Evolutionary conservation across 2,329 filamentous ascomycete species (phyloP), one percentile per base, ranked within the genome.

Genomic region (Aspergillus awamori): DNA sequence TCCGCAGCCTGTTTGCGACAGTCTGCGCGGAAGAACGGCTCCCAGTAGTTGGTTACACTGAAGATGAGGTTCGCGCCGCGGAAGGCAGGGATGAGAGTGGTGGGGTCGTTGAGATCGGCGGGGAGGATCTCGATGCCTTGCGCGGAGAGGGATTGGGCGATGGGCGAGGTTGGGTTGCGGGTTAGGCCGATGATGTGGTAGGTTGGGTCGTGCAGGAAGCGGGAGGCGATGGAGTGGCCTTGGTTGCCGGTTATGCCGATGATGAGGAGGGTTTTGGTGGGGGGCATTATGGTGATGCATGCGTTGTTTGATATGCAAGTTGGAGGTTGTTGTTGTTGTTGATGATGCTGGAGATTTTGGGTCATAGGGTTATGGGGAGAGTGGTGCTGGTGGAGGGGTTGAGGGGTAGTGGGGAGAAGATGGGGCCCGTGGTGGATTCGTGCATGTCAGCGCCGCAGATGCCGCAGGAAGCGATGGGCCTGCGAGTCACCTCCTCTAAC

Each of bases 11-110:
- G 73, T 22, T 72, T 67, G 11, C 79, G 77, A 61, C 75, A 78
- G 62, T 81, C 79, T 0, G 78, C 75, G 2, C 78, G 74, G 67
- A 80, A 79, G 67, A 84, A 84, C 2, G 79, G 76, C 57, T 83
- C 82, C 79, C 80, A 86, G 72, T 82, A 86, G 65, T 86, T 79
- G 0, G 84, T 86, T 45, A 84, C 80, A 64, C 77, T 79, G 74
- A 85, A 86, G 62, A 86, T 84, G 61, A 79, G 64, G 55, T 79
- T 80, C 24, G 83, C 82, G 11, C 78, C 82, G 0, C 64, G 22
- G 49, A 75, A 71, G 15, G 73, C 72, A 3, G 54, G 7, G 5
- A 57, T 58, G 0, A 76, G 64, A 3, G 62, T 67, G 1, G 39
- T 5, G 1, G 52, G 8, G 47, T 75, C 67, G 53, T 74, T 62